phyloP scores from a whole-genome alignment of 805 yeast genomes.

The Saccharomycopsis babjevae region DNA sequence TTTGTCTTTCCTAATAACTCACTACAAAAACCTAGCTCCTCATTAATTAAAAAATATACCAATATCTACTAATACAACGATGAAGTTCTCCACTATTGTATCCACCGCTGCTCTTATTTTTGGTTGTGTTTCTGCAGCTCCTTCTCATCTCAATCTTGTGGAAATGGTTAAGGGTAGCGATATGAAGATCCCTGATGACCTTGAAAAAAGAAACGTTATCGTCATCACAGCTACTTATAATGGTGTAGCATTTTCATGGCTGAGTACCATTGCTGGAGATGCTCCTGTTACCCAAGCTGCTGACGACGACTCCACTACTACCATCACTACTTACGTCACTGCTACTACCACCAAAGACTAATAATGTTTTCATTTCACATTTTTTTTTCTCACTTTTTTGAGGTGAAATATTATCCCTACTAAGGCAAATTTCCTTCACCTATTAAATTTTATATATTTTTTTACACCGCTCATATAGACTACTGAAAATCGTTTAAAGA shows the following conservation, averaged over 20 bases:
- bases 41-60: no score
- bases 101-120: background rate
- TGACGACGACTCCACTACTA: background rate
- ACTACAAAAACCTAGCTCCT: no score
- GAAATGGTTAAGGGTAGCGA: background rate
- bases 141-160: background rate
- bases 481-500: no score
- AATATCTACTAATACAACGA: background rate
- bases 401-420: no score
- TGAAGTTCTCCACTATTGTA: slow-evolving; percentile 3
- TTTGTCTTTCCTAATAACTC: no score
- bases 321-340: background rate
- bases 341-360: background rate
- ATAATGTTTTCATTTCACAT: background rate
- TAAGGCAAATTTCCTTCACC: no score
- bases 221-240: slow-evolving; percentile 9
- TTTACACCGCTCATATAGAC: no score
- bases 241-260: slow-evolving; percentile 9
- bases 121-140: background rate
- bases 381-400: no score
- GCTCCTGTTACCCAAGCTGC: slow-evolving; percentile 2
- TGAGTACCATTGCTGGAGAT: slow-evolving; percentile 3
- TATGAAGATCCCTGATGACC: background rate
- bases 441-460: no score
- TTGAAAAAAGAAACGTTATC: slow-evolving; percentile 2